Base-by-base conservation (phyloP, 2,329 filamentous ascomycete genomes). In the Colletotrichum siamense region DNA sequence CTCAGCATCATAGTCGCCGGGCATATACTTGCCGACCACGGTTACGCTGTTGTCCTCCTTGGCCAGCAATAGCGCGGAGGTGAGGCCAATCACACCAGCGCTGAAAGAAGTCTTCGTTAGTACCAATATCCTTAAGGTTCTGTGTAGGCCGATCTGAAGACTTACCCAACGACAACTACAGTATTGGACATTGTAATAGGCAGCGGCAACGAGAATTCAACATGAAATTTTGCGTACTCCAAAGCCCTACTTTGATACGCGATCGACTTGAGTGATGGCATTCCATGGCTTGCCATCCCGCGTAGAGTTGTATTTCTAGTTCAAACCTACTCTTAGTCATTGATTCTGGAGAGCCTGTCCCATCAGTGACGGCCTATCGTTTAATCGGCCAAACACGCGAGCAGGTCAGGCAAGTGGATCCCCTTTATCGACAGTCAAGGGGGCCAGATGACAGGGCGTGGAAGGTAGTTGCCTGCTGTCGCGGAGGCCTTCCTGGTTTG, bases 1-100 rank as follows among this genome's bases (percentile, higher is more conserved):
- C 86, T 96, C 93, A 78, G 95, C 93, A 78, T 95, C 94, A 83
- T 95, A 96, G 85, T 97, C 95, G 57, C 95, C 95, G 0, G 95
- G 95, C 93, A 96, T 95, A 82, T 96, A 94, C 82, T 95, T 96
- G 9, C 95, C 84, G 3, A 87, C 79, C 0, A 87, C 81, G 0
- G 85, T 85, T 69, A 87, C 83, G 18, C 78, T 82, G 76, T 89
- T 87, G 36, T 79, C 82, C 79, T 84, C 83, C 79, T 84, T 88
- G 8, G 89, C 85, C 36, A 91, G 84, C 62, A 89, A 81, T 49
- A 90, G 82, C 3, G 89, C 89, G 52, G 87, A 86, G 16, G 89
- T 91, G 73, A 91, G 84, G 74, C 89, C 89, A 34, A 86, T 86
- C 61, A 91, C 89, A 36, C 89, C 89, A 59, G 88, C 89, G 24